Percentiles rank a stretch among this genome's conserved stretches.
Evolutionary conservation across 345 rosid species (phyloP).

Genomic region (Leavenworthia alabamica): DNA sequence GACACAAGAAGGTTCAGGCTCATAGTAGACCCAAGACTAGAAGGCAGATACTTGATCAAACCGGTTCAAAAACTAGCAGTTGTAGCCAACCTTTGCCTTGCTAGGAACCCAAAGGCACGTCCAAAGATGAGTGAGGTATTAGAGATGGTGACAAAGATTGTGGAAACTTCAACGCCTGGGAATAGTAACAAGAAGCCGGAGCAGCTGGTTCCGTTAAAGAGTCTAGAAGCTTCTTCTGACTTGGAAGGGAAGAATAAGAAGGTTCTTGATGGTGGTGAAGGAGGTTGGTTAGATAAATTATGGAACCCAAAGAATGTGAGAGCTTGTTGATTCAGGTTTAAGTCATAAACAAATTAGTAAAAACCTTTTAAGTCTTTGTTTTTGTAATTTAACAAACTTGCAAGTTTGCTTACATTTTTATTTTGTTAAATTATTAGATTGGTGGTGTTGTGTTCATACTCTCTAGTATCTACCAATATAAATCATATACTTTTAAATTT

Average conservation of each 20-base stretch:
- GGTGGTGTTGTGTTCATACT: background rate
- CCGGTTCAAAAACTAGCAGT: slow-evolving; percentile 52
- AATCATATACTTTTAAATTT: background rate
- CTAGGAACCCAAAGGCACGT: slow-evolving; percentile 59
- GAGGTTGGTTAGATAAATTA: slow-evolving; percentile 34
- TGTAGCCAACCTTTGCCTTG: slow-evolving; percentile 65
- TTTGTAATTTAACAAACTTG: background rate
- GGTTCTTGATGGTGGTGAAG: slow-evolving; percentile 31
- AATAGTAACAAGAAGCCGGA: slow-evolving; percentile 26
- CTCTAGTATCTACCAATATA: background rate
- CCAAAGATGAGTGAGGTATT: slow-evolving; percentile 95
- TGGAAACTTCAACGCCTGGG: slow-evolving; percentile 29
- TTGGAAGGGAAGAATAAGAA: slow-evolving; percentile 26
- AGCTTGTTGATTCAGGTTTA: slow-evolving; percentile 23
- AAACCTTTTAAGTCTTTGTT: background rate
- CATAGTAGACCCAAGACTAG: slow-evolving; percentile 64
- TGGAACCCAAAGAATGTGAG: slow-evolving; percentile 45
- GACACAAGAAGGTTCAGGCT: slow-evolving; percentile 45
- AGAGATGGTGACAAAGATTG: slow-evolving; percentile 52
- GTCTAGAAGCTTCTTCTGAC: slow-evolving; percentile 18
- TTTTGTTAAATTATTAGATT: background rate
- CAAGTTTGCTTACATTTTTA: background rate
- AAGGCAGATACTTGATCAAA: slow-evolving; percentile 42
- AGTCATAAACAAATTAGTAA: background rate
- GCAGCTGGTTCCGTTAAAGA: slow-evolving; percentile 36